Conservation (phyloP, 2,329 filamentous ascomycete genomes). For the Apiospora kogelbergensis region DNA sequence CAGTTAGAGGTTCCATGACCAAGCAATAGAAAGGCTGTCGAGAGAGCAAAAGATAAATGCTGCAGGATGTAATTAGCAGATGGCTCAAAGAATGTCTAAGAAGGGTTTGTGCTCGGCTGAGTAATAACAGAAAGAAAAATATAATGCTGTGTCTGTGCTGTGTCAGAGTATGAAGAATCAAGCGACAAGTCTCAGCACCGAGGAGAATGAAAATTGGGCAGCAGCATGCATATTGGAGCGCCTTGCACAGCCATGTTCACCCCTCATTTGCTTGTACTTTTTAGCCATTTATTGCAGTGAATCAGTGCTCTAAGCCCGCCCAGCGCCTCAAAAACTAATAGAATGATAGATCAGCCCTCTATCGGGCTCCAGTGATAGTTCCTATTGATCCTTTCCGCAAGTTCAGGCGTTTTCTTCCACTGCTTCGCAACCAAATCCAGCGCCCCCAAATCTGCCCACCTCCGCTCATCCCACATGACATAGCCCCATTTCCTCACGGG, state of each 20-base stretch:
- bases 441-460: not conserved
- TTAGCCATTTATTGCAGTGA: no score
- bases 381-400: not conserved
- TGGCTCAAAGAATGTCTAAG: no score
- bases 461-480: constrained; percentile 17
- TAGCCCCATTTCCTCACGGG: constrained; percentile 15
- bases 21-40: not conserved
- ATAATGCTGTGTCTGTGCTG: no score
- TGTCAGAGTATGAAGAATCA: no score
- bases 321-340: no score
- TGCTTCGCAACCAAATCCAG: not conserved
- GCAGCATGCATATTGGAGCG: not conserved
- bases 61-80: not conserved
- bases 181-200: no score
- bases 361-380: not conserved
- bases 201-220: no score
- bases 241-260: not conserved
- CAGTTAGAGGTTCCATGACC: not conserved
- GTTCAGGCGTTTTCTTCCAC: not conserved
- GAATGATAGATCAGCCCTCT: not conserved
- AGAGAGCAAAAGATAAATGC: not conserved
- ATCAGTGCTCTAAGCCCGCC: no score
- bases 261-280: no score
- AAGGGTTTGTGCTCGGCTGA: no score
- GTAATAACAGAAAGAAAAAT: no score